These are phyloP conservation scores for Musa schizocarpa DNA, from an alignment of 176 grass and related monocot genomes.

Conservation along the genomic window DNA sequence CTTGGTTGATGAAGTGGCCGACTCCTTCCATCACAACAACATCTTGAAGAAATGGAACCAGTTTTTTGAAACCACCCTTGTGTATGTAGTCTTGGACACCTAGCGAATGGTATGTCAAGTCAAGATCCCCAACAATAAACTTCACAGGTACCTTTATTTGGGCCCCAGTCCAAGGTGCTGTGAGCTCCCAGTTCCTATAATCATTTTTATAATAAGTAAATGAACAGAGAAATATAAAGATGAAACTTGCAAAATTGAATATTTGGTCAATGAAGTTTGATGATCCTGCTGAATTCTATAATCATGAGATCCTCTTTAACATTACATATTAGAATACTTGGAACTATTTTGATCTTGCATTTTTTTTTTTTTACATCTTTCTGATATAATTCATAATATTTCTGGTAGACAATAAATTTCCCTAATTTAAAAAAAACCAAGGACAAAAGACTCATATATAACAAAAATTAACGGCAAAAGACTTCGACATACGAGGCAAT, in stretches of 20 bases:
- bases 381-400: too few species aligned
- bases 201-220: background rate
- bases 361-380: too few species aligned
- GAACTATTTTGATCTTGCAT: too few species aligned
- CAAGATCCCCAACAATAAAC: constrained; percentile 16
- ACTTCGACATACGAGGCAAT: too few species aligned
- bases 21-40: constrained; percentile 13
- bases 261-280: background rate
- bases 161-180: constrained; percentile 5
- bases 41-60: constrained; percentile 6
- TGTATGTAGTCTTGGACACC: constrained; percentile 8
- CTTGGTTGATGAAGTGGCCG: constrained; percentile 17
- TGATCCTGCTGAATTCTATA: background rate
- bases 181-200: constrained; percentile 8
- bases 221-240: background rate
- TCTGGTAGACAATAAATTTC: too few species aligned
- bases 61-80: background rate
- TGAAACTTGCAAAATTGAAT: background rate
- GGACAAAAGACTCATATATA: too few species aligned
- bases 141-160: constrained; percentile 7
- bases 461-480: too few species aligned
- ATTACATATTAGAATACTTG: background rate
- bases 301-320: background rate
- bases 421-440: too few species aligned
- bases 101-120: background rate